Conservation (phyloP, 2,329 filamentous ascomycete species). For the Fusarium papillatum region DNA sequence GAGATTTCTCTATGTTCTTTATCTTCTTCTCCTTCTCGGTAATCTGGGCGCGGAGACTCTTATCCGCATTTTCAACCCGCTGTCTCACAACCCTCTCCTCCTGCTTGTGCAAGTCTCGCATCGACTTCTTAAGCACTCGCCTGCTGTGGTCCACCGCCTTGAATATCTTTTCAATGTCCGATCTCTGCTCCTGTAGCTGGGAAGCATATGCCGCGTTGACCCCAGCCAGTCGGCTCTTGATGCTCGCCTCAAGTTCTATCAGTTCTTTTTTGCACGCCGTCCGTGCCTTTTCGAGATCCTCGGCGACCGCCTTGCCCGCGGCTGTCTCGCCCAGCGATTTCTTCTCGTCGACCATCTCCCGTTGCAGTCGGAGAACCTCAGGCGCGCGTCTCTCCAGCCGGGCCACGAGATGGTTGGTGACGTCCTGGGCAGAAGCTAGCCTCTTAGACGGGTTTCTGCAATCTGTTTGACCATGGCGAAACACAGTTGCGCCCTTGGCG, state of each 20-base stretch:
- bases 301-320: neutral
- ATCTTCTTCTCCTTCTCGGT: neutral
- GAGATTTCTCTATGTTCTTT: neutral
- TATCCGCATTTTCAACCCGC: neutral
- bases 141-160: neutral
- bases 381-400: neutral
- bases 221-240: neutral
- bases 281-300: neutral
- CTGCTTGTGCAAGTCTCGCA: conserved; percentile 8
- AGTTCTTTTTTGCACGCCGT: neutral
- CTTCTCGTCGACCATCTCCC: conserved; percentile 6
- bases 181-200: neutral
- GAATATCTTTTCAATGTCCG: conserved; percentile 1
- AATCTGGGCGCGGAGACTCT: neutral
- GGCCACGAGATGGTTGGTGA: neutral
- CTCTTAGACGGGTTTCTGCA: neutral
- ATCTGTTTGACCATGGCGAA: neutral
- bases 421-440: neutral
- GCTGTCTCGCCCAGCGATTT: neutral
- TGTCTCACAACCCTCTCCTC: neutral
- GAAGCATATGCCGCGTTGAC: neutral
- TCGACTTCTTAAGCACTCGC: neutral
- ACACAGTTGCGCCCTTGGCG: neutral
- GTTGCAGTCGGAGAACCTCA: neutral
- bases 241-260: neutral